Evolutionary conservation across 495 filamentous ascomycete genomes (phyloP).

Genomic region (Aspergillus haitiensis): DNA sequence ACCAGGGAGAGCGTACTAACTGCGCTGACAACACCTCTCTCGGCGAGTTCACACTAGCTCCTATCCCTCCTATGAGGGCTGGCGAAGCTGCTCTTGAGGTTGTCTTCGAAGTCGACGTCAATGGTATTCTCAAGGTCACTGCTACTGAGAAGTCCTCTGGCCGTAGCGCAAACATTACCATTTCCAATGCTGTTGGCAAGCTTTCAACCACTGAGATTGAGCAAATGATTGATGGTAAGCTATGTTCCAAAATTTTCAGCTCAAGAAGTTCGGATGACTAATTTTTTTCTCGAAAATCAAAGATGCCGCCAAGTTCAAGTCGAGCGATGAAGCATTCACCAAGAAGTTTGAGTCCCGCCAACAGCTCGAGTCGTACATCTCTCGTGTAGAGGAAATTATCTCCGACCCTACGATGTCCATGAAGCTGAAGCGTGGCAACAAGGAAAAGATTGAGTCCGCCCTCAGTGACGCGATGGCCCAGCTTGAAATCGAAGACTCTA

Average conservation of each 20-base stretch:
- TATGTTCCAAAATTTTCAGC: not conserved
- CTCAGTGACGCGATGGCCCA: conserved; percentile 84
- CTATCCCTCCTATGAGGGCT: conserved; percentile 95
- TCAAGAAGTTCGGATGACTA: not conserved
- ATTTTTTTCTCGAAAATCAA: conserved; percentile 17
- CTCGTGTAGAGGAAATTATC: conserved; percentile 97
- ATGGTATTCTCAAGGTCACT: conserved; percentile 99
- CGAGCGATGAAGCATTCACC: conserved; percentile 94
- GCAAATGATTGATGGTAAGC: conserved; percentile 87
- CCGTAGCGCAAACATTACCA: conserved; percentile 98
- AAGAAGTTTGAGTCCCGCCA: conserved; percentile 99
- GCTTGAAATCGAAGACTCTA: conserved; percentile 83
- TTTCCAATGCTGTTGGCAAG: conserved; percentile 99
- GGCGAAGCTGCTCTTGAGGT: conserved; percentile 97
- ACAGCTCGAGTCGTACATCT: conserved; percentile 98
- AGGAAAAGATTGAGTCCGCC: conserved; percentile 98
- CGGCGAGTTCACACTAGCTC: conserved; percentile 96
- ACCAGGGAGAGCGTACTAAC: conserved; percentile 98
- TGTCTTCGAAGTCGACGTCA: conserved; percentile 99
- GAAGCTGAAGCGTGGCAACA: conserved; percentile 97
- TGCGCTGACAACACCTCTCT: conserved; percentile 99
- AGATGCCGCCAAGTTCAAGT: conserved; percentile 99
- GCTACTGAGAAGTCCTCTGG: conserved; percentile 99
- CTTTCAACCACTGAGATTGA: conserved; percentile 94
- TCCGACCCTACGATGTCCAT: conserved; percentile 93